Base-by-base conservation (phyloP, 768 basidiomycete species). In the Mycena rebaudengoi region DNA sequence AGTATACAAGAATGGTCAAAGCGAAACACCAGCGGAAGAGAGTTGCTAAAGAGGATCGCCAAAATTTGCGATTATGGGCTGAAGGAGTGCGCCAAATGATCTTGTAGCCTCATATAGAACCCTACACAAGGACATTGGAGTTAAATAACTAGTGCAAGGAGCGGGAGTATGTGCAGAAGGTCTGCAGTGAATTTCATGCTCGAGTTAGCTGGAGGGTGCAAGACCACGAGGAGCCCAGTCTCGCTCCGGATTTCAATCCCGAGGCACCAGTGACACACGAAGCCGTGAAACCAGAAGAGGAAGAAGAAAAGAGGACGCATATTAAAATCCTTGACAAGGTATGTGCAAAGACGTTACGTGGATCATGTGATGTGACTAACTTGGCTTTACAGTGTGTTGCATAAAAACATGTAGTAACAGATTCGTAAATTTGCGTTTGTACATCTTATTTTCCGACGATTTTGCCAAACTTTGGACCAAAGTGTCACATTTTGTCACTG, bases 321-420 rank as follows among this genome's bases (percentile, higher is more conserved):
- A n/a, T n/a, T n/a, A n/a, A n/a, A n/a, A n/a, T n/a, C n/a, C n/a
- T n/a, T n/a, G n/a, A n/a, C n/a, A n/a, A n/a, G n/a, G n/a, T n/a
- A n/a, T n/a, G n/a, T n/a, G n/a, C n/a, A n/a, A n/a, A n/a, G n/a
- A n/a, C n/a, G n/a, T n/a, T n/a, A n/a, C n/a, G n/a, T n/a, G n/a
- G n/a, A n/a, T n/a, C n/a, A n/a, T n/a, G n/a, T n/a, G n/a, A n/a
- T n/a, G n/a, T n/a, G n/a, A n/a, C n/a, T n/a, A n/a, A n/a, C n/a
- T n/a, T n/a, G n/a, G n/a, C n/a, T n/a, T n/a, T n/a, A n/a, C n/a
- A n/a, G n/a, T n/a, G n/a, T n/a, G n/a, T 76, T 10, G 80, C 75
- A 20, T 63, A 51, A 5, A 61, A 62, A n/a, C 62, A 45, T 21
- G 69, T 74, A 44, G 43, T 23, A 20, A 23, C 26, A 11, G 26